Base-by-base conservation (phyloP, 768 basidiomycete species). In the Suillus subalutaceus region DNA sequence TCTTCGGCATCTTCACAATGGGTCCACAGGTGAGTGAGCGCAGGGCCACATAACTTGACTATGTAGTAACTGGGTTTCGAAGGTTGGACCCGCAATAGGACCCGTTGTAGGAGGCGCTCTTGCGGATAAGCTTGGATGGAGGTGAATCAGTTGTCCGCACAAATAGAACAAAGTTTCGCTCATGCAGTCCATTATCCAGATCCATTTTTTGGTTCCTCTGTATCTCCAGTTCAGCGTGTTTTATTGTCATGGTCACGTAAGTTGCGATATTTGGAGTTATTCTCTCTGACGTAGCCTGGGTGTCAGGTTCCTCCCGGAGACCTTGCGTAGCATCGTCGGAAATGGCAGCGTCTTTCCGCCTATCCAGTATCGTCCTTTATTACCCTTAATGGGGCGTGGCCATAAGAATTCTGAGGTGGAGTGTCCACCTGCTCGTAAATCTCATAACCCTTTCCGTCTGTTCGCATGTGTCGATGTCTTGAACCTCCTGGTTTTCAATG, bases 121-220 rank as follows among this genome's bases (percentile, higher is more conserved):
- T 18, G 79, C 88, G 6, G 82, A 85, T 59, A 77, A 77, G 12
- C 72, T 90, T 1, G 90, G 90, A 16, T 92, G 90, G 90, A 84
- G 87, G 87, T 86, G 56, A 62, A 59, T 59, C 9, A 20, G 9
- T 41, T 59, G 23, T 10, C 6, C n/a, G 16, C 23, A 9, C 3
- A 59, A 41, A 30, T n/a, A 37, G 10, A 20, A 23, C 15, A 23
- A 59, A 6, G 9, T 6, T 59, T 41, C n/a, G 10, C 23, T 59
- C 10, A 59, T 26, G 10, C 10, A 7, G 16, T 18, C 26, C 58
- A 41, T 40, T 18, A 30, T 26, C 40, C 58, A 87, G 85, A 68
- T 81, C 88, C 6, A 85, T 88, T 6, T 88, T 88, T 71, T 88
- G 86, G 87, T 88, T 88, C 73, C 74, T 88, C 18, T 81, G 80